These are phyloP conservation scores for Hyphodiscus sp. DNA, from an alignment of 2,329 filamentous ascomycete species.

Conservation along the genomic window DNA sequence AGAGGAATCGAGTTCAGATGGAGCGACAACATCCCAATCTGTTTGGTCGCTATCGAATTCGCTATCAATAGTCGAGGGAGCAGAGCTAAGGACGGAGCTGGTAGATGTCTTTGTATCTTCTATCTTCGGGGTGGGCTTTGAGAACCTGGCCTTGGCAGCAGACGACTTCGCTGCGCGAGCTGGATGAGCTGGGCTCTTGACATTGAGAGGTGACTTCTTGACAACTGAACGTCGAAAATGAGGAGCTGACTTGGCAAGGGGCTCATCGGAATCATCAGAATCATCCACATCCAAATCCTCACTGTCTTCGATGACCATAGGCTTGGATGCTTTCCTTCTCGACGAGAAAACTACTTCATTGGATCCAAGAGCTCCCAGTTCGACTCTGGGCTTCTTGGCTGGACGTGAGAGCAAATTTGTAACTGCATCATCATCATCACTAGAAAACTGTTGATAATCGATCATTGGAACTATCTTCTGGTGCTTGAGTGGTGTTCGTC, in stretches of 20 bases:
- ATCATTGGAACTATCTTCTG: slow-evolving; percentile 10
- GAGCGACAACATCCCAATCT: slow-evolving; percentile 1
- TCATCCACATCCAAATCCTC: slow-evolving; percentile 16
- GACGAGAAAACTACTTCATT: slow-evolving; percentile 11
- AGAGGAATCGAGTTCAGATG: slow-evolving; percentile 3
- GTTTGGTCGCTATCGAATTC: slow-evolving; percentile 13
- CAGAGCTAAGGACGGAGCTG: slow-evolving; percentile 9
- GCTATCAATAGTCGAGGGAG: slow-evolving; percentile 3
- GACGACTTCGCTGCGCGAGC: not conserved
- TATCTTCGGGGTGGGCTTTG: not conserved
- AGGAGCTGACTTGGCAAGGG: slow-evolving; percentile 3
- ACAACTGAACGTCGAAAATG: not conserved
- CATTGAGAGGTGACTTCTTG: not conserved
- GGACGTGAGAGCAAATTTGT: slow-evolving; percentile 2
- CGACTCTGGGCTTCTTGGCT: slow-evolving; percentile 21
- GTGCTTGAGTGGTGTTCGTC: slow-evolving; percentile 15
- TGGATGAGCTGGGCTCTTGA: not conserved
- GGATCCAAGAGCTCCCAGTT: slow-evolving; percentile 20
- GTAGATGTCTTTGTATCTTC: slow-evolving; percentile 10
- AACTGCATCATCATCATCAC: slow-evolving; percentile 9
- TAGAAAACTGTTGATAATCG: slow-evolving; percentile 11
- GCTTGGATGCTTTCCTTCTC: slow-evolving; percentile 2
- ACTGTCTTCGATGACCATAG: slow-evolving; percentile 10
- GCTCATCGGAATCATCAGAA: slow-evolving; percentile 13
- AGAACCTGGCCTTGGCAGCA: not conserved